Evolutionary conservation across 1,139 yeast species (phyloP), one percentile per base, ranked within the genome.

Genomic region (Suhomyces bolitotheri): DNA sequence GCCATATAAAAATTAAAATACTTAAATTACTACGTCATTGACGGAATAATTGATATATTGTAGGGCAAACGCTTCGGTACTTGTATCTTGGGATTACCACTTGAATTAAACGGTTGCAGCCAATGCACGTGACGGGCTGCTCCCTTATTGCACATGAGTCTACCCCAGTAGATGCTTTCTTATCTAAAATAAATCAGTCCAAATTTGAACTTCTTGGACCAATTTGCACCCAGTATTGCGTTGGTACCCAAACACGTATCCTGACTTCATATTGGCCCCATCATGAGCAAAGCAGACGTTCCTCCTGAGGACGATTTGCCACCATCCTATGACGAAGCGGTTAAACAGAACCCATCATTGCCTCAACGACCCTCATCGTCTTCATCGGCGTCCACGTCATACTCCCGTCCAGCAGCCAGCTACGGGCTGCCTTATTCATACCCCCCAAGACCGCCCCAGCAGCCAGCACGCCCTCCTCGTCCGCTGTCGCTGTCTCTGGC

Each of bases 301-400:
- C 20, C 21, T 2, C n/a, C 12, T 7, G 25, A 19, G 7, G 47
- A 39, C n/a, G 47, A 36, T 15, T 49, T 49, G 7, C 56, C 55
- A 3, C 58, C 58, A 9, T 36, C 50, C 17, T 53, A 53, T 36
- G 43, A 43, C 12, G 58, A 53, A 29, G 54, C 56, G 4, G 34
- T 49, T 8, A 22, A 14, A 14, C 31, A 15, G 23, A 17, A 28
- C n/a, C 31, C 35, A 21, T 22, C 16, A 3, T 20, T 33, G 16
- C 33, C 38, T 2, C 29, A 11, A 12, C 29, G 43, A 22, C 31
- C 43, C 13, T 16, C 40, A 6, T 30, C 38, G 2, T 29, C 34
- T 13, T 33, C 39, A 2, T 24, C 36, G 13, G 22, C 34, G 16
- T 36, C 31, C 8, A 16, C 24, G 16, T 22, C 32, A 8, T 29